Evolutionary conservation across 2,329 filamentous ascomycete genomes (phyloP), one percentile per base, ranked within the genome.

Genomic region (Alternaria postmessia): DNA sequence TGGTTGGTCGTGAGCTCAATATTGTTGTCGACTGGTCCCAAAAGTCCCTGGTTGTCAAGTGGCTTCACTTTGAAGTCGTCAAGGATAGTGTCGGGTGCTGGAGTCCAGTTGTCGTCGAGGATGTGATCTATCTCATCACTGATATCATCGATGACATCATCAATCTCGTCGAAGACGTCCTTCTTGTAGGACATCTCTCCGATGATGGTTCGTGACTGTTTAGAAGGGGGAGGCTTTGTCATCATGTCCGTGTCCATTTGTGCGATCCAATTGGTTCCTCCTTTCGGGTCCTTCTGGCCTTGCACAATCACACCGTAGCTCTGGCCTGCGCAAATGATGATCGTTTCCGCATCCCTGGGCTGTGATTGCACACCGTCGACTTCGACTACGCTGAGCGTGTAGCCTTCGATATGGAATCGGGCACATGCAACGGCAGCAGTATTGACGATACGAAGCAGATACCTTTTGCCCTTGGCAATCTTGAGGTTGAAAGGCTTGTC

Each of bases 31-130:
- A 90, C 87, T 11, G 87, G 81, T 0, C 82, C 81, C 1, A 89
- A 82, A 3, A 90, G 81, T 8, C 84, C 80, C 76, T 87, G 79
- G 42, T 86, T 84, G 72, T 95, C 91, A 46, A 86, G 83, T 0
- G 93, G 90, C 1, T 88, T 82, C 1, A 96, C 83, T 0, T 80
- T 84, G 63, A 90, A 86, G 72, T 96, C 93, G 69, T 96, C 91
- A 48, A 90, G 62, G 86, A 12, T 87, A 83, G 22, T 48, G 16
- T 83, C 24, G 1, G 36, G 87, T 85, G 83, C 57, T 87, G 82
- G 16, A 71, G 0, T 82, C 61, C 0, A 84, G 80, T 90, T 80
- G 0, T 79, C 2, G 79, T 73, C 11, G 43, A 86, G 79, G 59
- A 86, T 84, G 3, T 84, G 76, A 0, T 91, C 76, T 0, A 79